A percentile compares a stretch with the other conserved stretches of the same genome.
These are phyloP conservation scores for Boletus smithii DNA, from an alignment of 1,284 basidiomycete species.

Conservation along the genomic window DNA sequence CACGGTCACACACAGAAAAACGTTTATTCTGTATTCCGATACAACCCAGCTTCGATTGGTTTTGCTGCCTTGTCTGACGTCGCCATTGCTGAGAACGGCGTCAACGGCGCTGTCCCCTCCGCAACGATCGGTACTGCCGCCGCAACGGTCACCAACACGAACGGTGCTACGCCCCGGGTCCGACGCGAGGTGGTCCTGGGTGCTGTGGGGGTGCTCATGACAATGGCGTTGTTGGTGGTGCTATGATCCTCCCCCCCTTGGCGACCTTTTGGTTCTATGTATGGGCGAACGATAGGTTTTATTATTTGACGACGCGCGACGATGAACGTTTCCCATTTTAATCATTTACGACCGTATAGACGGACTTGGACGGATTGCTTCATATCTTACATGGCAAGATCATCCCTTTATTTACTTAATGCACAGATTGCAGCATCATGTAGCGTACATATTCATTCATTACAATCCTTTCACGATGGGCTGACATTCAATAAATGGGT, in stretches of 20 bases:
- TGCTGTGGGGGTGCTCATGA: not conserved
- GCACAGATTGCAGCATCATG: too few relatives aligned
- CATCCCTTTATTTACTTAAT: too few relatives aligned
- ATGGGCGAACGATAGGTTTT: too few relatives aligned
- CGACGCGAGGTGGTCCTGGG: not conserved
- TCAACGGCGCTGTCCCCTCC: slow-evolving; percentile 28
- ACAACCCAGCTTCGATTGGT: slow-evolving; percentile 48
- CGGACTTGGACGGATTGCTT: not conserved
- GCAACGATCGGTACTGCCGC: slow-evolving; percentile 35
- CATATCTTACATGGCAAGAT: not conserved
- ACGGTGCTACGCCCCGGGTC: not conserved
- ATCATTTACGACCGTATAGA: not conserved
- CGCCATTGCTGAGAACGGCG: slow-evolving; percentile 34
- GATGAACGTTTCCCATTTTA: not conserved
- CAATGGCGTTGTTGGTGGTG: not conserved
- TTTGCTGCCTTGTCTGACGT: slow-evolving; percentile 43
- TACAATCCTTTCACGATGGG: too few relatives aligned
- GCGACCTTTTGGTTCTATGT: too few relatives aligned
- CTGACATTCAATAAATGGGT: not conserved
- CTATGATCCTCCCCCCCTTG: slow-evolving; percentile 1
- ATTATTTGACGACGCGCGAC: not conserved
- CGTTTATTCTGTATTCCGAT: slow-evolving; percentile 53
- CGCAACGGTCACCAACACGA: slow-evolving; percentile 19
- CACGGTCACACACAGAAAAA: too few relatives aligned
- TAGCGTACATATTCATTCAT: too few relatives aligned